Evolutionary conservation across 2,329 filamentous ascomycete species (phyloP).

Genomic region (Tolypocladium pustulatum): DNA sequence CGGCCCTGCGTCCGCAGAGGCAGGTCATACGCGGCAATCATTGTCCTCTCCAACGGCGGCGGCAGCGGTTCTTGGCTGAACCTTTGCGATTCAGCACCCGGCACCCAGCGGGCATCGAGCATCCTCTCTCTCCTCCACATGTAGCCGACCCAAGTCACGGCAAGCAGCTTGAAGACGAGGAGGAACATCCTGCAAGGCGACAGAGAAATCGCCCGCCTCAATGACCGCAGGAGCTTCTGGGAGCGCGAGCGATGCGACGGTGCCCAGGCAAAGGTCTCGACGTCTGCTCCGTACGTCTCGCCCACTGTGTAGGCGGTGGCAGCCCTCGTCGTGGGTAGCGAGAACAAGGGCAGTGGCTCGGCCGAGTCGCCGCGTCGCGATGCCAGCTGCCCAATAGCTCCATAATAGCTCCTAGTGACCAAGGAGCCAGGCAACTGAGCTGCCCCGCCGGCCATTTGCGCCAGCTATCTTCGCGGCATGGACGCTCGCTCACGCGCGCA

Average conservation of each 20-base stretch:
- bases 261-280: slow-evolving; percentile 1
- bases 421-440: not conserved
- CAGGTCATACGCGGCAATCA: slow-evolving; percentile 38
- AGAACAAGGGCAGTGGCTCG: slow-evolving; percentile 3
- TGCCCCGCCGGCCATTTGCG: not conserved
- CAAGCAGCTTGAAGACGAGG: slow-evolving; percentile 15
- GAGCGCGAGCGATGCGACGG: not conserved
- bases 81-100: slow-evolving; percentile 32
- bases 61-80: slow-evolving; percentile 40
- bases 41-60: slow-evolving; percentile 28
- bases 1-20: slow-evolving; percentile 50
- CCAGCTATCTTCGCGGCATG: not conserved
- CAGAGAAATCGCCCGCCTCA: not conserved
- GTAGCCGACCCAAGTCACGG: slow-evolving; percentile 25
- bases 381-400: not conserved
- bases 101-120: slow-evolving; percentile 35
- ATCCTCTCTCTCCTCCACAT: slow-evolving; percentile 33
- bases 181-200: slow-evolving; percentile 22
- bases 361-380: not conserved
- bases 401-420: not conserved
- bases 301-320: not conserved
- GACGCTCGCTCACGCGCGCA: not conserved
- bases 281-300: not conserved
- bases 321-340: not conserved
- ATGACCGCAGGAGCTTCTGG: slow-evolving; percentile 1